Evolutionary conservation across 192 early-diverging fungal genomes (phyloP).

Genomic region (Endogone sp.): DNA sequence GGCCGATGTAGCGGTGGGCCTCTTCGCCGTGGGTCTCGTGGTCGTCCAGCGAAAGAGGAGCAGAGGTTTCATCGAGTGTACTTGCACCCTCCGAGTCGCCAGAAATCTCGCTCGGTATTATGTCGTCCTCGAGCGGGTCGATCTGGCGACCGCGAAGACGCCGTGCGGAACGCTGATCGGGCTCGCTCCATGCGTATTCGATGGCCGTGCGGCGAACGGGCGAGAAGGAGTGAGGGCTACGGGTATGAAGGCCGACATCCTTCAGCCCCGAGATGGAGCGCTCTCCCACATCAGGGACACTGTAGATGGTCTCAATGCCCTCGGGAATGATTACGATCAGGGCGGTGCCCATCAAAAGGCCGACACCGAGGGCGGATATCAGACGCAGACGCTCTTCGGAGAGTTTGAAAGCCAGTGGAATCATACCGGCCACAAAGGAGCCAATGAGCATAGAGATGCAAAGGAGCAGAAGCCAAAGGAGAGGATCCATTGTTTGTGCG

Average conservation of each 20-base stretch:
- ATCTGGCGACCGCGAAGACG: too few species aligned
- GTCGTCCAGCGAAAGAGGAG: too few species aligned
- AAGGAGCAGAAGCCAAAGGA: slow-evolving; percentile 60
- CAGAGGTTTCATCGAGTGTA: too few species aligned
- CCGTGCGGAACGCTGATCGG: too few species aligned
- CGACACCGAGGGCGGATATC: slow-evolving; percentile 82
- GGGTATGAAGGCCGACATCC: too few species aligned
- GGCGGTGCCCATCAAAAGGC: slow-evolving; percentile 88
- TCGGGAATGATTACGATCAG: slow-evolving; percentile 94
- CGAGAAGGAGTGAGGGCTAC: too few species aligned
- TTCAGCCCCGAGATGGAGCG: not conserved
- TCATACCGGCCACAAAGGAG: slow-evolving; percentile 80
- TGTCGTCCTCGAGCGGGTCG: not conserved
- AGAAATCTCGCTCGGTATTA: slow-evolving; percentile 6
- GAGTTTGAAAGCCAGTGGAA: slow-evolving; percentile 80
- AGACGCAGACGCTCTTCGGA: slow-evolving; percentile 67
- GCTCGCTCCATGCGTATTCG: too few species aligned
- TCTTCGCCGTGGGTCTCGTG: slow-evolving; percentile 3
- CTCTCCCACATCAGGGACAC: slow-evolving; percentile 5
- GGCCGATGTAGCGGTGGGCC: slow-evolving; percentile 67
- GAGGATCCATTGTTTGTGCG: slow-evolving; percentile 50
- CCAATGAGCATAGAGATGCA: slow-evolving; percentile 77
- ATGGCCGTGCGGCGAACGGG: too few species aligned
- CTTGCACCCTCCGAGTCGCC: too few species aligned
- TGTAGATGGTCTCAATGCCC: slow-evolving; percentile 86